Conservation (phyloP, 1,284 basidiomycete genomes). For the Coniophora puteana region DNA sequence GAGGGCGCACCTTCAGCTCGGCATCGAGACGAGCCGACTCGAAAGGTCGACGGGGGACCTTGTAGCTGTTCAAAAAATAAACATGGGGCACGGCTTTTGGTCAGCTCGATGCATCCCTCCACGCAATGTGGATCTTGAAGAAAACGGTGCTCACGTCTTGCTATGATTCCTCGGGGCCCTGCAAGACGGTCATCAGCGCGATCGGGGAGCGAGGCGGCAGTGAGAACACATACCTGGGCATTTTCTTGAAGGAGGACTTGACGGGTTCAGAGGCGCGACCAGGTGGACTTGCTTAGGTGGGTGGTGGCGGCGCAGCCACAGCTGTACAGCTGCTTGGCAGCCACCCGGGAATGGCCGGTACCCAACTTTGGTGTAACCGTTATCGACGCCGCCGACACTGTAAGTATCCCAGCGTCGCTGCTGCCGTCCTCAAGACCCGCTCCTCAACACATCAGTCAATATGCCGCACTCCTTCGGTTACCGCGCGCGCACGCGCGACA, state of each 20-base stretch:
- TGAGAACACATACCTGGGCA: conserved; percentile 82
- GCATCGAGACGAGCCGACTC: conserved; percentile 98
- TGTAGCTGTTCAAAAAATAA: conserved; percentile 71
- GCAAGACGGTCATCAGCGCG: conserved; percentile 33
- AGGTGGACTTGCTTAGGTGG: conserved; percentile 7
- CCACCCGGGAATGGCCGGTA: conserved; percentile 39
- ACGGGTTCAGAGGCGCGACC: conserved; percentile 21
- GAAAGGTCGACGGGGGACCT: conserved; percentile 97
- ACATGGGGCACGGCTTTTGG: conserved; percentile 55
- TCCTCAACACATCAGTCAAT: conserved; percentile 57
- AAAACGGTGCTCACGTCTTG: conserved; percentile 77
- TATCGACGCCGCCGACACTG: conserved; percentile 38
- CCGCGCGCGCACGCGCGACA: conserved; percentile 99
- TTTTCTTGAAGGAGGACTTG: conserved; percentile 58
- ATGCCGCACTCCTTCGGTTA: conserved; percentile 99
- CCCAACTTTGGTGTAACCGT: conserved; percentile 31
- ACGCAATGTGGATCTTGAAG: conserved; percentile 66
- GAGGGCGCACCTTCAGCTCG: conserved; percentile 84
- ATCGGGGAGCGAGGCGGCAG: conserved; percentile 20
- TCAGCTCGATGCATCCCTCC: conserved; percentile 63
- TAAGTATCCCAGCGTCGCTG: conserved; percentile 24
- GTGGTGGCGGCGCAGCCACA: conserved; percentile 29
- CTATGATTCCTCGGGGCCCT: conserved; percentile 86
- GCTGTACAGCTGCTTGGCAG: conserved; percentile 38
- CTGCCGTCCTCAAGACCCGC: no score